A percentile compares a stretch with the other conserved stretches of the same genome.
Evolutionary conservation across 306 rosid genomes (phyloP).

Genomic region (Gynostemma pentaphyllum): DNA sequence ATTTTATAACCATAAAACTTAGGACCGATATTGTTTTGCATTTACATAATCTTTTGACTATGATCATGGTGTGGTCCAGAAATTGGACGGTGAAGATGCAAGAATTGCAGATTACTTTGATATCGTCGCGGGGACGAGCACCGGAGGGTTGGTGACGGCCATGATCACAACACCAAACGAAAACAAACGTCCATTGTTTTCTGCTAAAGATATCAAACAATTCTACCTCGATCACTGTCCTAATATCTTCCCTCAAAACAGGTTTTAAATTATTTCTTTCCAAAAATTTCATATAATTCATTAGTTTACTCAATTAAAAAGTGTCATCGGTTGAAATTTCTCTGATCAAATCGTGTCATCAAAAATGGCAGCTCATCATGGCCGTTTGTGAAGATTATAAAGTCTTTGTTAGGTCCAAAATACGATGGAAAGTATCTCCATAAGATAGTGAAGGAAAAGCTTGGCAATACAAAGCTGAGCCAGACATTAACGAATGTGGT

Average conservation of each 20-base stretch:
- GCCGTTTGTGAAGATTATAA: not conserved
- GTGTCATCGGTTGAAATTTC: no score
- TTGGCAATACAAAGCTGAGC: constrained; percentile 20
- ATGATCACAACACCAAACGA: constrained; percentile 48
- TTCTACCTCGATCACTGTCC: constrained; percentile 44
- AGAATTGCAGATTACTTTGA: constrained; percentile 67
- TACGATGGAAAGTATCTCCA: constrained; percentile 41
- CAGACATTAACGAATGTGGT: constrained; percentile 38
- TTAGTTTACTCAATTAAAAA: no score
- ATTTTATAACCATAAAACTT: no score
- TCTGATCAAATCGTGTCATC: no score
- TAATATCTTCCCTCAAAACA: constrained; percentile 37
- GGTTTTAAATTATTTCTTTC: constrained; percentile 9
- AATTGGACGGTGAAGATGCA: constrained; percentile 52
- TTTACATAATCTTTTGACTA: no score
- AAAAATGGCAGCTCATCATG: not conserved
- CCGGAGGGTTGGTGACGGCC: constrained; percentile 54
- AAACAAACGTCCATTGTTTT: constrained; percentile 34
- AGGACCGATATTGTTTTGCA: no score
- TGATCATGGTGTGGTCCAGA: no score
- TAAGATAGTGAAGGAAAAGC: constrained; percentile 12
- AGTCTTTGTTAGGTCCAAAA: constrained; percentile 29
- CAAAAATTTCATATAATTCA: no score
- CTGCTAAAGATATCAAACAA: constrained; percentile 41
- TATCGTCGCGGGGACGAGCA: constrained; percentile 59